Evolutionary conservation across 805 yeast genomes (phyloP).

Genomic region (Candida hispaniensis): DNA sequence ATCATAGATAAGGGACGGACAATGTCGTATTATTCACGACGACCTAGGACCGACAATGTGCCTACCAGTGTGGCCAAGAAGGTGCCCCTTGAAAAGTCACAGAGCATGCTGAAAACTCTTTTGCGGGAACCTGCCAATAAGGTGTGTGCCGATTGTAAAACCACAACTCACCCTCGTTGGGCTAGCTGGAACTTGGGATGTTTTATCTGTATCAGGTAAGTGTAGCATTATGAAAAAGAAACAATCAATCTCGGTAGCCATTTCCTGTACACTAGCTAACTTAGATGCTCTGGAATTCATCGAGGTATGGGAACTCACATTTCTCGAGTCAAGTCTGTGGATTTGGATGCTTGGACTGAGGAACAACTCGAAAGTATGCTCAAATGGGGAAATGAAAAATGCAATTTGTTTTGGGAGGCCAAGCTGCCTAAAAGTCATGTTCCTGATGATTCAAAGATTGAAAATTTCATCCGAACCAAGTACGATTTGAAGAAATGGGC

Average conservation of each 20-base stretch:
- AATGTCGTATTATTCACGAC: constrained; percentile 16
- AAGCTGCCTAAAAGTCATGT: constrained; percentile 56
- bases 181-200: constrained; percentile 94
- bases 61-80: constrained; percentile 21
- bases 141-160: constrained; percentile 85
- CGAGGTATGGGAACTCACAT: constrained; percentile 94
- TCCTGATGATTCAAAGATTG: constrained; percentile 78
- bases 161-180: constrained; percentile 89
- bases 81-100: constrained; percentile 40
- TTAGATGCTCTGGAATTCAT: constrained; percentile 81
- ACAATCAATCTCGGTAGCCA: not conserved
- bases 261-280: constrained; percentile 1
- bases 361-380: constrained; percentile 77
- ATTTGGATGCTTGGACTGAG: constrained; percentile 93
- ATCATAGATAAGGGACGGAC: too few species aligned
- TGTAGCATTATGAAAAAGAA: not conserved
- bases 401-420: constrained; percentile 79
- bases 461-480: constrained; percentile 82
- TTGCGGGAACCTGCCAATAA: constrained; percentile 69
- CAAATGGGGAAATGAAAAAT: constrained; percentile 73
- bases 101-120: constrained; percentile 60
- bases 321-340: constrained; percentile 84
- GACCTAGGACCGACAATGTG: constrained; percentile 5
- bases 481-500: constrained; percentile 89
- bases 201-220: constrained; percentile 62